Conservation (phyloP, 1,284 basidiomycete species). For the Fomitopsis schrenkii region DNA sequence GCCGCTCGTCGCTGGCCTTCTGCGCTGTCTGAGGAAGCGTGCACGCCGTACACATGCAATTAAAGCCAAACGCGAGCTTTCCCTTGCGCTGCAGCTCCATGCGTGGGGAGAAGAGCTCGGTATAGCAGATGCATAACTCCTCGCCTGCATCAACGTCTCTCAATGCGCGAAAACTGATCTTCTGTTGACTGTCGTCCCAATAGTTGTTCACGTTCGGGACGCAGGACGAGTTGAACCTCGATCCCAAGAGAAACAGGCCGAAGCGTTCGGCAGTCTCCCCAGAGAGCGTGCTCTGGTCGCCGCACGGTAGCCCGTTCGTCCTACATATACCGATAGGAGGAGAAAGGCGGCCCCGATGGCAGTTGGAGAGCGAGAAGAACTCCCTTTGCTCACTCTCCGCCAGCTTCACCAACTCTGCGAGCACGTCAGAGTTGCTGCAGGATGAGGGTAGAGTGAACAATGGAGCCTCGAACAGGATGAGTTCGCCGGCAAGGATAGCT, state of each 20-base stretch:
- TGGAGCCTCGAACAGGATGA: constrained; percentile 24
- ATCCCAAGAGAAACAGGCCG: constrained; percentile 15
- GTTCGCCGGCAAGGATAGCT: constrained; percentile 18
- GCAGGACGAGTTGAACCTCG: constrained; percentile 26
- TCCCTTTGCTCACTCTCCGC: constrained; percentile 17
- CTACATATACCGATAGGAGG: background rate
- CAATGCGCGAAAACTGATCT: constrained; percentile 22
- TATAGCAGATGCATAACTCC: constrained; percentile 58
- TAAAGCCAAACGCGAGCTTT: constrained; percentile 49
- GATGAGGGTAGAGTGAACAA: constrained; percentile 16
- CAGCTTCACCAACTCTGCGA: constrained; percentile 5
- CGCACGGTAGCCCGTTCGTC: constrained; percentile 2
- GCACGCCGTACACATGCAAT: constrained; percentile 46
- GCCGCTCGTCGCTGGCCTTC: constrained; percentile 17
- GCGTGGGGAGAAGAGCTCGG: constrained; percentile 24
- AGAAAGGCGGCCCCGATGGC: background rate
- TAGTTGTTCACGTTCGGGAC: constrained; percentile 23
- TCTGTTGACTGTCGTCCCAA: constrained; percentile 15
- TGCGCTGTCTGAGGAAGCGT: constrained; percentile 14
- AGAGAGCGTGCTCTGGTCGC: background rate
- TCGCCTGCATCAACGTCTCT: constrained; percentile 43
- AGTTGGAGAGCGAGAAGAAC: constrained; percentile 7
- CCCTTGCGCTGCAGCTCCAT: constrained; percentile 35
- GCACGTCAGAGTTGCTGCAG: background rate
- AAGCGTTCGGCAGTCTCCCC: background rate